A percentile compares a stretch with the other conserved stretches of the same genome.
Conservation (phyloP, 2,329 filamentous ascomycete genomes). For the Decorospora gaudefroyi region DNA sequence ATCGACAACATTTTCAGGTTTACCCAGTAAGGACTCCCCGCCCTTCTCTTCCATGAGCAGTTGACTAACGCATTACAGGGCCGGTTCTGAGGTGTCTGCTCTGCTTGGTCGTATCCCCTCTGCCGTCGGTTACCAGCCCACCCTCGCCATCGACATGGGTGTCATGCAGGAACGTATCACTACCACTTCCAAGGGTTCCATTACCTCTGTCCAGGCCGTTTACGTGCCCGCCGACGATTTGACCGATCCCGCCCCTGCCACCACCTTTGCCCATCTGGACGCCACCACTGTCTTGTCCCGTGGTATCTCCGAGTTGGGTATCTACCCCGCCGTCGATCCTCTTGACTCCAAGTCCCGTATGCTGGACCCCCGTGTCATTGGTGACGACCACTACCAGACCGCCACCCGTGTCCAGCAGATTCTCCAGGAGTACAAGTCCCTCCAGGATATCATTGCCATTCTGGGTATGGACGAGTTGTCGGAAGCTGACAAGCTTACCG, state of each 20-base stretch:
- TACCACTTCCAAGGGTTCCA: conserved; percentile 98
- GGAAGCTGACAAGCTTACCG: conserved; percentile 98
- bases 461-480: conserved; percentile 99
- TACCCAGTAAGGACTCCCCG: too few species aligned
- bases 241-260: conserved; percentile 99
- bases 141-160: conserved; percentile 45
- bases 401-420: conserved; percentile 98
- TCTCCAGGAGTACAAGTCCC: conserved; percentile 99
- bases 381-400: conserved; percentile 95
- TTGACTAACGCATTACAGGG: conserved; percentile 57
- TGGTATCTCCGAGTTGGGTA: conserved; percentile 99
- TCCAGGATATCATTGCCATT: conserved; percentile 99
- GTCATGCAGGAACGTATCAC: conserved; percentile 97
- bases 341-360: conserved; percentile 99
- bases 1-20: conserved; percentile 99
- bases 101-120: conserved; percentile 99
- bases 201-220: conserved; percentile 99
- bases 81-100: conserved; percentile 99
- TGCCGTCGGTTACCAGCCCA: conserved; percentile 90
- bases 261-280: conserved; percentile 99
- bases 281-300: conserved; percentile 99
- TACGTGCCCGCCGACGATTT: conserved; percentile 99
- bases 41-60: not conserved
- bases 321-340: conserved; percentile 99
- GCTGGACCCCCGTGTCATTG: conserved; percentile 97